Percentiles rank a stretch among this genome's conserved stretches.
These are phyloP conservation scores for Capsicum pubescens DNA, from an alignment of 257 asterid species.

Conservation along the genomic window DNA sequence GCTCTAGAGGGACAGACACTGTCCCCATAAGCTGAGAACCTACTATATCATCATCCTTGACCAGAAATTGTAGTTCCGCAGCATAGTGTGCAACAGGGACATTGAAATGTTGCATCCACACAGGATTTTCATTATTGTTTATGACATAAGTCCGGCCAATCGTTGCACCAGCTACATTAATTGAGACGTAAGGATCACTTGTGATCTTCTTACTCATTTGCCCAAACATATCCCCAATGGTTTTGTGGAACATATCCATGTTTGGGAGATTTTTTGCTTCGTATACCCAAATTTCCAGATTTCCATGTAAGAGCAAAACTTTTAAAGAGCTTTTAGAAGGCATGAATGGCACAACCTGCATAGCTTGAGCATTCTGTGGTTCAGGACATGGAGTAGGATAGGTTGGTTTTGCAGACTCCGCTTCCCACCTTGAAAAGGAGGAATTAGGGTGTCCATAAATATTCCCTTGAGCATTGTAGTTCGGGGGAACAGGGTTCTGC, in stretches of 20 bases:
- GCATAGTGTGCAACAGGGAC: conserved; percentile 91
- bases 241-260: conserved; percentile 99
- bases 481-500: conserved; percentile 49
- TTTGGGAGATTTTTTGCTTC: conserved; percentile 98
- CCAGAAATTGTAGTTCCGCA: conserved; percentile 79
- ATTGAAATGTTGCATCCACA: conserved; percentile 86
- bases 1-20: conserved; percentile 83
- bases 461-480: conserved; percentile 47
- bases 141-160: conserved; percentile 88
- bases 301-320: conserved; percentile 82
- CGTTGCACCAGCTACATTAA: conserved; percentile 66
- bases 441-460: conserved; percentile 51
- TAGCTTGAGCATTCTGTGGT: conserved; percentile 39
- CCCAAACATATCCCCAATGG: conserved; percentile 91
- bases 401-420: conserved; percentile 41
- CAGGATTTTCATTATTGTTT: conserved; percentile 81
- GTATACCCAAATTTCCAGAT: conserved; percentile 80
- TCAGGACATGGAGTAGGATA: conserved; percentile 35
- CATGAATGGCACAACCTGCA: conserved; percentile 69
- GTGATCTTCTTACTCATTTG: conserved; percentile 73
- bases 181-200: conserved; percentile 92
- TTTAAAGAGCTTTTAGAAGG: conserved; percentile 64
- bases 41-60: conserved; percentile 88
- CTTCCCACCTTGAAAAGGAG: conserved; percentile 68
- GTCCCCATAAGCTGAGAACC: conserved; percentile 95